phyloP scores from a whole-genome alignment of 768 basidiomycete species.

The Auriculariales sp. region DNA sequence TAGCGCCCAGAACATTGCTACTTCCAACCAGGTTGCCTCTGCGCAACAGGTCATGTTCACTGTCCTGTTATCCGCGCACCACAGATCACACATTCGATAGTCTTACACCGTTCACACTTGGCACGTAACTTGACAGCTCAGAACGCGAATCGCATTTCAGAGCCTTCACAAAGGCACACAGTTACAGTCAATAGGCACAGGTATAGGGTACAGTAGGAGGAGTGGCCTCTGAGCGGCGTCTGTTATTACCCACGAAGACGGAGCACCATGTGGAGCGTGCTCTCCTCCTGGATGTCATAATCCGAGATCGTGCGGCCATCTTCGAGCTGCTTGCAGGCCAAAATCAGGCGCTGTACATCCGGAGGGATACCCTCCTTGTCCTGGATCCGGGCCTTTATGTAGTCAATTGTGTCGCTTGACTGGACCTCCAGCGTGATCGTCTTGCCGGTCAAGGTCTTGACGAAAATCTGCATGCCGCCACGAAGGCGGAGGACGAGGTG shows the following conservation, averaged over 20 bases:
- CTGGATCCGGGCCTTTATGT: constrained; percentile 13
- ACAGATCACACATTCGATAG: too few relatives aligned
- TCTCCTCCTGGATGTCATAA: constrained; percentile 39
- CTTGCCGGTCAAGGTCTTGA: constrained; percentile 21
- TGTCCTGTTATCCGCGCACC: too few relatives aligned
- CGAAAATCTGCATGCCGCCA: constrained; percentile 35
- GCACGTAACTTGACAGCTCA: too few relatives aligned
- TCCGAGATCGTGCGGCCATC: constrained; percentile 34
- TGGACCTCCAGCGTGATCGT: constrained; percentile 25
- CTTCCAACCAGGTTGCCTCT: too few relatives aligned
- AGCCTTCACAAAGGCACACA: too few relatives aligned
- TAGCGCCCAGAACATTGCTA: too few relatives aligned
- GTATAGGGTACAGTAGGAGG: too few relatives aligned
- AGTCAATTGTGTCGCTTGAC: constrained; percentile 20
- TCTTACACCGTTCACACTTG: too few relatives aligned
- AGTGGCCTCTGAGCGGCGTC: too few relatives aligned
- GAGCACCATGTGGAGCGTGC: constrained; percentile 50
- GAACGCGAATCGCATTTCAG: too few relatives aligned
- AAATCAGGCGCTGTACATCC: constrained; percentile 33
- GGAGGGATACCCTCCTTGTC: constrained; percentile 24
- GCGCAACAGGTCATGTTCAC: too few relatives aligned
- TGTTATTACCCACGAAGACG: constrained; percentile 62
- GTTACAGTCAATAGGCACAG: too few relatives aligned
- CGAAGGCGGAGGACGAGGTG: constrained; percentile 81
- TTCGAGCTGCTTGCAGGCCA: constrained; percentile 34